phyloP scores from a whole-genome alignment of 257 asterid genomes.

The Orobanche coerulescens region DNA sequence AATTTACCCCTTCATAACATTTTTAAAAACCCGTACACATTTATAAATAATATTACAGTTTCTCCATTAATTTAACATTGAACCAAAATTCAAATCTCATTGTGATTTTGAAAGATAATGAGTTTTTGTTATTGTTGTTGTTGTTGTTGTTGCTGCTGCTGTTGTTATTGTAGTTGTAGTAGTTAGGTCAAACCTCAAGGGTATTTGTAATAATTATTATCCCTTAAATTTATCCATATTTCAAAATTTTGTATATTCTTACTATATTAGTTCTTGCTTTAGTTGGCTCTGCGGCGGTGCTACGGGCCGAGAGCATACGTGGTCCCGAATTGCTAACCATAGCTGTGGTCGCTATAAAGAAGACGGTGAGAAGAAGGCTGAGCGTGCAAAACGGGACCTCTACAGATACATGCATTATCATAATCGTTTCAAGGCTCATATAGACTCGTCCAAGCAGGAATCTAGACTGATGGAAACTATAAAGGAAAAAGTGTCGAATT shows the following conservation, averaged over 20 bases:
- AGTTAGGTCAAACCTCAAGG: background rate
- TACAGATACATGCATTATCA: slow-evolving; percentile 88
- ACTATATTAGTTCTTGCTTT: slow-evolving; percentile 23
- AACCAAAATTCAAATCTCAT: too few relatives aligned
- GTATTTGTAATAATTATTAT: background rate
- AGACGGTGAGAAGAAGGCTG: slow-evolving; percentile 50
- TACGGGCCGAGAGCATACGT: slow-evolving; percentile 77
- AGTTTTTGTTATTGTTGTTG: too few relatives aligned
- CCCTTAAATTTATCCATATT: background rate
- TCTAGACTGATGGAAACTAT: slow-evolving; percentile 54
- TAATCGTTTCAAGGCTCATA: slow-evolving; percentile 83
- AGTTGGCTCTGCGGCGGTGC: slow-evolving; percentile 99
- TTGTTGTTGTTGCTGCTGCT: too few relatives aligned
- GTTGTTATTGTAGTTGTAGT: too few relatives aligned
- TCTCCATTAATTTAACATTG: too few relatives aligned
- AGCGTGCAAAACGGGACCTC: slow-evolving; percentile 72
- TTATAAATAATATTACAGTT: too few relatives aligned
- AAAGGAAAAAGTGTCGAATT: slow-evolving; percentile 44
- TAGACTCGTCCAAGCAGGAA: slow-evolving; percentile 78
- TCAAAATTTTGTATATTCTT: slow-evolving; percentile 11
- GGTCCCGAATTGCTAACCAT: slow-evolving; percentile 65
- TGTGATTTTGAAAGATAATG: too few relatives aligned
- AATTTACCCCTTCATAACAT: too few relatives aligned
- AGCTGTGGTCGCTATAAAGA: slow-evolving; percentile 93
- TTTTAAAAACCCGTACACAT: too few relatives aligned